Base-by-base conservation (phyloP, 805 yeast species). In the Pichia heedii region DNA sequence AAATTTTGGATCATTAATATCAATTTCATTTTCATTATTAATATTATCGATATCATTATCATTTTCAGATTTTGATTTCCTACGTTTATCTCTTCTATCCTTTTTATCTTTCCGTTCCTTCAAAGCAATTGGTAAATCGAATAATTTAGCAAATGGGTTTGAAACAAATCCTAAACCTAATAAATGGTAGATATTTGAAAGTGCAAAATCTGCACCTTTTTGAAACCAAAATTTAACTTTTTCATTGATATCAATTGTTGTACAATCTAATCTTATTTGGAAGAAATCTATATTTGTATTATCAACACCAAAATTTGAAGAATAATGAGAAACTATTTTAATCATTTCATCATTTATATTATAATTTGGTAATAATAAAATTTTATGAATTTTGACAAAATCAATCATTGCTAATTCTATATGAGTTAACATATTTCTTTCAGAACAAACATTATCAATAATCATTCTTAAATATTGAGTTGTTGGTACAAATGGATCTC, bases 401-500 rank as follows among this genome's bases (percentile, higher is more conserved):
- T 76, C 81, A 38, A 76, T 76, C 56, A 73, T 74, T 22, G 81
- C 76, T 59, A 76, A 67, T 54, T 76, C 81, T 29, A 74, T 62
- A n/a, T 74, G 62, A 51, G 85, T 68, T 57, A 82, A 57, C 37
- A 76, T 73, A 54, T 74, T 74, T 43, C 81, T 57, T 50, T 77
- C 81, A n/a, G 79, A 74, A 54, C 81, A 76, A 47, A 83, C 84
- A 54, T 83, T 84, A 51, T 84, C 93, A 40, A 84, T 83, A 19
- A 84, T 88, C 65, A 83, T 70, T 52, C 82, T 70, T 61, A 84
- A 70, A 56, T 84, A 84, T 53, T 82, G 88, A 40, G 77, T 80
- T 2, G 93, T 81, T 21, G 94, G 94, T 4, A 82, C 87, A 62
- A 84, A 84, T 7, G 90, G 87, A 56, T 84, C 93, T 47, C 83